Conservation (phyloP, 371 early-diverging fungal genomes). For the Mortierella sp. region DNA sequence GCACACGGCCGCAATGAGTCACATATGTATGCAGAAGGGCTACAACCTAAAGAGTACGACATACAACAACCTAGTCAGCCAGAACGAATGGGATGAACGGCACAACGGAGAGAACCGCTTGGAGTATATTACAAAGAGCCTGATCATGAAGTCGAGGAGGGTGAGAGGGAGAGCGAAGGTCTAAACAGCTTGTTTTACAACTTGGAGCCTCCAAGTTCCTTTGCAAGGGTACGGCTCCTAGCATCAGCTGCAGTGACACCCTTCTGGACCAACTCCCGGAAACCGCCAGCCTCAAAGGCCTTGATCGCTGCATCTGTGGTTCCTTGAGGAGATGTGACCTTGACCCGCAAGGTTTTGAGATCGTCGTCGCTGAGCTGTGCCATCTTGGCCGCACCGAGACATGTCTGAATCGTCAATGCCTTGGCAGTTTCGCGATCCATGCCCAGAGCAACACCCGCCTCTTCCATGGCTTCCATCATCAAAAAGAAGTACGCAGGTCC, state of each 20-base stretch:
- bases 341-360: slow-evolving; percentile 79
- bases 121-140: too few relatives aligned
- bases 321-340: slow-evolving; percentile 94
- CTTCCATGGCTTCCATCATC: slow-evolving; percentile 90
- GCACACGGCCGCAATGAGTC: slow-evolving; percentile 15
- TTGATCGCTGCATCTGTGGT: slow-evolving; percentile 93
- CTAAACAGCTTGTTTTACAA: slow-evolving; percentile 12
- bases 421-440: slow-evolving; percentile 79
- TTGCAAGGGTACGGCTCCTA: slow-evolving; percentile 77
- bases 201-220: slow-evolving; percentile 66
- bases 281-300: slow-evolving; percentile 71
- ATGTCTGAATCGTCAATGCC: slow-evolving; percentile 88
- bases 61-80: not conserved
- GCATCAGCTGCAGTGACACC: slow-evolving; percentile 77
- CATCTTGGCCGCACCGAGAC: slow-evolving; percentile 91
- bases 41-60: not conserved
- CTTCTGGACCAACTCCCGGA: slow-evolving; percentile 65
- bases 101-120: too few relatives aligned
- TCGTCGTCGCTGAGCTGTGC: slow-evolving; percentile 76
- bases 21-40: slow-evolving; percentile 2
- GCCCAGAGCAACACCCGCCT: slow-evolving; percentile 85
- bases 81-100: too few relatives aligned
- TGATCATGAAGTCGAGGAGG: not conserved
- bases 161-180: not conserved
- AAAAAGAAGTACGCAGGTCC: slow-evolving; percentile 97